A percentile compares a stretch with the other conserved stretches of the same genome.
Evolutionary conservation across 2,329 filamentous ascomycete species (phyloP).

Genomic region (Bipolaris oryzae): DNA sequence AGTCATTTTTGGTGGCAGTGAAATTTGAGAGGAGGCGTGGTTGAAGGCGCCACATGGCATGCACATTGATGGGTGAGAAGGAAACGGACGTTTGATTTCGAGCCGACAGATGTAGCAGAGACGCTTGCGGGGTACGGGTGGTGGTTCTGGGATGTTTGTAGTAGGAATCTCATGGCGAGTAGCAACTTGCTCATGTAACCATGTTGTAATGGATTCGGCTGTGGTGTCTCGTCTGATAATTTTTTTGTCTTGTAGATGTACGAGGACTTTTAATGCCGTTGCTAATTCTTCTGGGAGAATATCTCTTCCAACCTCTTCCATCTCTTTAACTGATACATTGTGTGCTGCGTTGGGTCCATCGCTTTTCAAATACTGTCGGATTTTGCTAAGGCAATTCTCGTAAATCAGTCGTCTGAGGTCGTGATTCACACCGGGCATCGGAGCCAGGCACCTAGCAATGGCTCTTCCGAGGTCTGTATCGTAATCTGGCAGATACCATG

Average conservation of each 20-base stretch:
- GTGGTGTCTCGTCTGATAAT: constrained; percentile 9
- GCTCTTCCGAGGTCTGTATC: neutral
- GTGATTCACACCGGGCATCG: neutral
- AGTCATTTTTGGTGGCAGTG: constrained; percentile 6
- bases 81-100: constrained; percentile 2
- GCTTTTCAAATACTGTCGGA: neutral
- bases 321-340: neutral
- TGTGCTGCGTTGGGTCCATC: neutral
- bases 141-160: constrained; percentile 2
- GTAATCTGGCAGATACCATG: constrained; percentile 11
- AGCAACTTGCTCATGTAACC: neutral
- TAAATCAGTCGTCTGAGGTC: constrained; percentile 8
- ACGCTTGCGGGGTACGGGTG: constrained; percentile 9
- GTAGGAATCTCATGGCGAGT: neutral
- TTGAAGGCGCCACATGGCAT: constrained; percentile 18
- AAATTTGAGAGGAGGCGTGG: constrained; percentile 11
- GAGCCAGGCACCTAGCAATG: constrained; percentile 1
- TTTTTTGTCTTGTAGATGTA: constrained; percentile 8
- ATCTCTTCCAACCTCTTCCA: neutral
- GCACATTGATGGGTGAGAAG: constrained; percentile 13
- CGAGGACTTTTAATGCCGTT: constrained; percentile 8
- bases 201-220: neutral
- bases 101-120: constrained; percentile 17
- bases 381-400: neutral
- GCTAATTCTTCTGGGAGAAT: constrained; percentile 8